Evolutionary conservation across 352 stramenopile species (phyloP), one percentile per base, ranked within the genome.

Genomic region (Pilasporangium apinafurcum): DNA sequence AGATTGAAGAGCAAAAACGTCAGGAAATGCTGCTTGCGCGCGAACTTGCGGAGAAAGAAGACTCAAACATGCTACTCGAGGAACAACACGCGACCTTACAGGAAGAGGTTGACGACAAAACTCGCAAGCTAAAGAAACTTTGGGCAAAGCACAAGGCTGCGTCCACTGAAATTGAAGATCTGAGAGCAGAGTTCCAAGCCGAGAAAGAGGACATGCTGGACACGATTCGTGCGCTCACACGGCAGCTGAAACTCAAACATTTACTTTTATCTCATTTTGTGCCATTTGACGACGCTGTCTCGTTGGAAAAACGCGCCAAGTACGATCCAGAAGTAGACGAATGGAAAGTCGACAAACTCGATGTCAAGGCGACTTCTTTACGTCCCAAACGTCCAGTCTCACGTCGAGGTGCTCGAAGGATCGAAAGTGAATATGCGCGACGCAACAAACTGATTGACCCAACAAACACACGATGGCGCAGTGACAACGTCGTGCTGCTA

Each of bases 191-290:
- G 59, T 98, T 97, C 54, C 82, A 97, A 62, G 60, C 63, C 4
- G 95, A 98, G 56, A 92, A 95, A 35, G 87, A 96, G 50, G 92
- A 98, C 51, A 95, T 98, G 79, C 76, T 98, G 17, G 88, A 97
- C 39, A 95, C 86, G 4, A 96, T 98, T 29, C 80, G 95, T 9
- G 84, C 97, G 51, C 71, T 98, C 29, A 96, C 85, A 16, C 79
- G 85, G 18, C 87, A 98, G 51, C 55, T 98, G 30, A 98, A 98
- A 65, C 77, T 98, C 22, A 98, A 98, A 59, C 80, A 98, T 26
- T 53, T 97, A 17, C 51, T 98, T 18, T 64, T 98, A 30, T 68
- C 63, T 5, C 77, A 95, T 26, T 98, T 98, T 58, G 84, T 91
- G 34, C 80, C 78, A 10, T 44, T 80, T 16, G 72, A 89, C 42